Evolutionary conservation across 805 yeast genomes (phyloP).

Genomic region (Kazachstania bromeliacearum): DNA sequence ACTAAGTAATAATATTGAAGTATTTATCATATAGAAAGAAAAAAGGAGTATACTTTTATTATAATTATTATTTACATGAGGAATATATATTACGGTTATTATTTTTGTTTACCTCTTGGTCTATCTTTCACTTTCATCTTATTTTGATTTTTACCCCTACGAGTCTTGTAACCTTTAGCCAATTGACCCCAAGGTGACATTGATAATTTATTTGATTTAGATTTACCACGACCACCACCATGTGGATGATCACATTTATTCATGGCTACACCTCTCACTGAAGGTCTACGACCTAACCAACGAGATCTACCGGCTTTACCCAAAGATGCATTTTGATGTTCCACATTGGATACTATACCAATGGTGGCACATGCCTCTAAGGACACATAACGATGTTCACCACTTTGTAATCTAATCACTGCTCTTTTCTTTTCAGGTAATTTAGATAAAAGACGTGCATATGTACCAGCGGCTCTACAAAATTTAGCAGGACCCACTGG

Average conservation of each 20-base stretch:
- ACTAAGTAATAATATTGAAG: not conserved
- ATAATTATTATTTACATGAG: conserved; percentile 7
- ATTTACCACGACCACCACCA: conserved; percentile 99
- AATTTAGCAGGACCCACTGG: conserved; percentile 74
- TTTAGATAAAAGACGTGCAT: conserved; percentile 79
- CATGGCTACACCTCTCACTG: conserved; percentile 97
- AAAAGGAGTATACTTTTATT: not conserved
- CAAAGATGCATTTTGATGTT: conserved; percentile 77
- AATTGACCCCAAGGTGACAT: conserved; percentile 94
- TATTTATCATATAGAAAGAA: conserved; percentile 4
- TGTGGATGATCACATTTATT: conserved; percentile 96
- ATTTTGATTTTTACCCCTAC: conserved; percentile 81
- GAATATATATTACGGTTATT: not conserved
- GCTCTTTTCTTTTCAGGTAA: conserved; percentile 62
- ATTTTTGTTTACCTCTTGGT: conserved; percentile 58
- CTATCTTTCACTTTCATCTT: conserved; percentile 83
- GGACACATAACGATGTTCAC: conserved; percentile 87
- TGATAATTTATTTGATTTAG: conserved; percentile 89
- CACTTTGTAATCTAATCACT: conserved; percentile 72
- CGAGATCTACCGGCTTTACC: conserved; percentile 97
- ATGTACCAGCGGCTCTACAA: conserved; percentile 91
- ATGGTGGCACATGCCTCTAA: conserved; percentile 86
- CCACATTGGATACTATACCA: conserved; percentile 87
- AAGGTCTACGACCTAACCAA: conserved; percentile 87
- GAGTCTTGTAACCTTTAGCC: conserved; percentile 89